These are phyloP conservation scores for Phytopythium cucurbitacearum DNA, from an alignment of 352 stramenopile species.

Conservation along the genomic window DNA sequence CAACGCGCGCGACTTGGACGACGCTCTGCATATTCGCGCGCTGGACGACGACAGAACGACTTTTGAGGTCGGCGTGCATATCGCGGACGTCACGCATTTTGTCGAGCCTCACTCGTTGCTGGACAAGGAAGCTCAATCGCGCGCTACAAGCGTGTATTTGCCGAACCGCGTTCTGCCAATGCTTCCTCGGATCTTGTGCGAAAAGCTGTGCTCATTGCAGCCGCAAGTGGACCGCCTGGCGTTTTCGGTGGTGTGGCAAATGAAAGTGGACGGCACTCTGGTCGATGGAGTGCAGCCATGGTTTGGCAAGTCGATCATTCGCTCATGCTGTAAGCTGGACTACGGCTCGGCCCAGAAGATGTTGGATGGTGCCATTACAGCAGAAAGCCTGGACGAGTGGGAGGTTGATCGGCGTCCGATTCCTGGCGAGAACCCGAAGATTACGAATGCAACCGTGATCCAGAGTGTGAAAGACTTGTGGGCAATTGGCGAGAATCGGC, in stretches of 20 bases:
- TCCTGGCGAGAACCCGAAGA: conserved; percentile 29
- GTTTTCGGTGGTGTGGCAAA: conserved; percentile 95
- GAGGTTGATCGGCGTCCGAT: conserved; percentile 46
- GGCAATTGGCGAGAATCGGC: conserved; percentile 57
- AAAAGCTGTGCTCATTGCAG: conserved; percentile 96
- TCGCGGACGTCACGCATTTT: conserved; percentile 98
- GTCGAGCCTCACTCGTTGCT: conserved; percentile 85
- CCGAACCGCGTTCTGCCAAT: conserved; percentile 95
- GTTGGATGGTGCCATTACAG: conserved; percentile 88
- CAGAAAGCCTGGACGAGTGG: conserved; percentile 70
- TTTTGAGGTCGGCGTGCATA: conserved; percentile 95
- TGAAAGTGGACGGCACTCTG: conserved; percentile 94
- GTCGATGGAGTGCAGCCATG: conserved; percentile 87
- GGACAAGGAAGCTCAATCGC: conserved; percentile 91
- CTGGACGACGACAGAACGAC: conserved; percentile 51
- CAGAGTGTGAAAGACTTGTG: conserved; percentile 67
- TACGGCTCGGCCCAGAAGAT: conserved; percentile 97
- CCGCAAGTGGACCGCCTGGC: conserved; percentile 94
- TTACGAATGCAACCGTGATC: conserved; percentile 55
- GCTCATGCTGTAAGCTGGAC: conserved; percentile 95
- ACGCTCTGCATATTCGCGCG: conserved; percentile 91
- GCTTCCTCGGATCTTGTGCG: conserved; percentile 94
- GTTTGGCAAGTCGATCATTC: conserved; percentile 98
- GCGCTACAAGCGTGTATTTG: conserved; percentile 96
- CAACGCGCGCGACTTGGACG: conserved; percentile 95